Evolutionary conservation across 176 grass and related monocot species (phyloP).

Genomic region (Cocos nucifera): DNA sequence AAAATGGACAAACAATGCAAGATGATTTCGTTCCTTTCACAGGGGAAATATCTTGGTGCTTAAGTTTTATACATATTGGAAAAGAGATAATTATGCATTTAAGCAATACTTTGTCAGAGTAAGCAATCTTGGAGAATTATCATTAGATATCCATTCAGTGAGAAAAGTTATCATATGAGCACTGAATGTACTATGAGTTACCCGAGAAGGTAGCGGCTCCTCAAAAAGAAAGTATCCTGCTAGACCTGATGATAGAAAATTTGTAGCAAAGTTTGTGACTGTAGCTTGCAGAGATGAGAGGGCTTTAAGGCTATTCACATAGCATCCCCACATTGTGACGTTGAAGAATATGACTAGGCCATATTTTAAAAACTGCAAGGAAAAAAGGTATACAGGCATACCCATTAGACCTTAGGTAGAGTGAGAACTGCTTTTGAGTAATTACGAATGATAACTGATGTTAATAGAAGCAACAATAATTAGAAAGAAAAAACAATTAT

Average conservation of each 20-base stretch:
- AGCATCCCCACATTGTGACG: constrained; percentile 87
- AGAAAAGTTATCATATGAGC: no score
- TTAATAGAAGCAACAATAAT: no score
- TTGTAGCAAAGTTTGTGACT: constrained; percentile 79
- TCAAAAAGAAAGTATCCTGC: constrained; percentile 78
- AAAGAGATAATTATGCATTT: no score
- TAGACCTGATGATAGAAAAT: constrained; percentile 83
- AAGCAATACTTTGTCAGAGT: no score
- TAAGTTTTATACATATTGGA: no score
- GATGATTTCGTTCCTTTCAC: no score
- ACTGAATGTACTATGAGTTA: constrained; percentile 6
- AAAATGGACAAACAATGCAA: no score
- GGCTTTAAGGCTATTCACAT: constrained; percentile 79
- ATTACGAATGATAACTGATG: not conserved
- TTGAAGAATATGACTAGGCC: constrained; percentile 65
- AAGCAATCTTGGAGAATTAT: no score
- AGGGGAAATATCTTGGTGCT: no score
- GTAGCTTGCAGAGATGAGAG: constrained; percentile 82
- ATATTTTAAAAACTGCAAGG: constrained; percentile 61
- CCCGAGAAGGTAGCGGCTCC: constrained; percentile 72
- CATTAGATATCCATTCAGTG: no score
- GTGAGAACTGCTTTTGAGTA: not conserved
- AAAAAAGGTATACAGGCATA: not conserved
- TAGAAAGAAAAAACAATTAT: no score
- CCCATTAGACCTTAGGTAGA: not conserved